Evolutionary conservation across 768 basidiomycete species (phyloP).

Genomic region (Lactarius hatsudake): DNA sequence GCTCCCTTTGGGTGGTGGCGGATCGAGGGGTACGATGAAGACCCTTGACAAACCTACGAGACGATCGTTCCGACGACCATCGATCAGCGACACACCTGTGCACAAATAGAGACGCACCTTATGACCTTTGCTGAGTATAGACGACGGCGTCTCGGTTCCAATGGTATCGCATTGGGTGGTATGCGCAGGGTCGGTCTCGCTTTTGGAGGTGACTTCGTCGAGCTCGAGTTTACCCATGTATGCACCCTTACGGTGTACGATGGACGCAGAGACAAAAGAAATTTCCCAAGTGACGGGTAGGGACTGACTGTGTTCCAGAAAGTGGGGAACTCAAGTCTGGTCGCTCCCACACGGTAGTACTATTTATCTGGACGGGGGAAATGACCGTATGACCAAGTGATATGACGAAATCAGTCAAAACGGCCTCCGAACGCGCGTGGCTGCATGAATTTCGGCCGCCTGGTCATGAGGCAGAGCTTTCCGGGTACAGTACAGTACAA

Average conservation of each 20-base stretch:
- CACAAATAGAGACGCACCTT: slow-evolving; percentile 10
- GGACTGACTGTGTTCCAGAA: neutral
- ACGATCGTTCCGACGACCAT: neutral
- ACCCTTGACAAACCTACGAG: slow-evolving; percentile 21
- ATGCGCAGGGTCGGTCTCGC: slow-evolving; percentile 2
- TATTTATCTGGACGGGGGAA: neutral
- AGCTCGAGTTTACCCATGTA: slow-evolving; percentile 3
- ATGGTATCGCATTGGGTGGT: neutral
- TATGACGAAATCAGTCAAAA: slow-evolving; percentile 7
- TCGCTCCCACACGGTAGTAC: neutral
- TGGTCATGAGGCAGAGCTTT: neutral
- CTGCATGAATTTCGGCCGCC: neutral
- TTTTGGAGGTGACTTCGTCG: neutral
- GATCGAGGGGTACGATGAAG: slow-evolving; percentile 27
- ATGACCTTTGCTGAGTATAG: neutral
- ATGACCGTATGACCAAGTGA: slow-evolving; percentile 2
- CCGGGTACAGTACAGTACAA: neutral
- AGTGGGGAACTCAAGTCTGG: neutral
- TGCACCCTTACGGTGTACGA: neutral
- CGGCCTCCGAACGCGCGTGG: neutral
- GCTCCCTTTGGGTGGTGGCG: slow-evolving; percentile 47
- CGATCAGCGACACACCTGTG: neutral
- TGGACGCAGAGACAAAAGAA: neutral
- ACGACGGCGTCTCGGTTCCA: neutral
- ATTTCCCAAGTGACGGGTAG: neutral